These are phyloP conservation scores for Umbelopsis vinacea DNA, from an alignment of 192 early-diverging fungal species.

Conservation along the genomic window DNA sequence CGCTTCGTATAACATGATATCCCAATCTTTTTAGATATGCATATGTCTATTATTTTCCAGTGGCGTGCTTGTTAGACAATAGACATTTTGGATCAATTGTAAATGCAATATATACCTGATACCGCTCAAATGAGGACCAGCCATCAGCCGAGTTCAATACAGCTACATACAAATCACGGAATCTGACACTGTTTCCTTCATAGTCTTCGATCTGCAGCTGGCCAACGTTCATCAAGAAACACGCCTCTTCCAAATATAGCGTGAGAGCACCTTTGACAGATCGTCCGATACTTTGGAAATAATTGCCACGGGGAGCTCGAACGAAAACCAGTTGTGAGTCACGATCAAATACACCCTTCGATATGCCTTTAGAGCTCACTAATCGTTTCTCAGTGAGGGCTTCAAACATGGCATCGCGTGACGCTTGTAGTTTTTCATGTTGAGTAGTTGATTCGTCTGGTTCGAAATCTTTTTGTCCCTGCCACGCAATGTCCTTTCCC, in stretches of 20 bases:
- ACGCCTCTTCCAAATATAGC: conserved; percentile 10
- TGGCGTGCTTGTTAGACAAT: neutral
- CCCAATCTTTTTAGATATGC: neutral
- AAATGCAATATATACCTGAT: neutral
- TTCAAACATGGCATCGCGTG: conserved; percentile 15
- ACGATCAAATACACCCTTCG: neutral
- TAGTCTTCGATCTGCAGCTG: neutral
- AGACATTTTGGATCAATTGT: neutral
- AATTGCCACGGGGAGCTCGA: neutral
- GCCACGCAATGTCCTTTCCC: neutral
- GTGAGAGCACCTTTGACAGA: conserved; percentile 2
- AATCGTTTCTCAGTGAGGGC: neutral
- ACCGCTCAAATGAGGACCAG: conserved; percentile 10
- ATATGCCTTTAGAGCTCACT: neutral
- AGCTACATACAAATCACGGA: neutral
- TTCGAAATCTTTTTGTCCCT: conserved; percentile 3
- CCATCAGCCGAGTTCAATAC: conserved; percentile 4
- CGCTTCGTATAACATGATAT: neutral
- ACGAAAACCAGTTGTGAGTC: neutral
- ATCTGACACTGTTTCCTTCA: neutral
- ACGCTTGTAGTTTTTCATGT: neutral
- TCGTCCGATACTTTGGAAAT: conserved; percentile 17
- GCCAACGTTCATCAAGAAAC: conserved; percentile 2
- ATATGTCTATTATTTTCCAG: neutral
- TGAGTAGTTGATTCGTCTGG: neutral